phyloP scores from a whole-genome alignment of 371 early-diverging fungal species.

The Mucor indicus region DNA sequence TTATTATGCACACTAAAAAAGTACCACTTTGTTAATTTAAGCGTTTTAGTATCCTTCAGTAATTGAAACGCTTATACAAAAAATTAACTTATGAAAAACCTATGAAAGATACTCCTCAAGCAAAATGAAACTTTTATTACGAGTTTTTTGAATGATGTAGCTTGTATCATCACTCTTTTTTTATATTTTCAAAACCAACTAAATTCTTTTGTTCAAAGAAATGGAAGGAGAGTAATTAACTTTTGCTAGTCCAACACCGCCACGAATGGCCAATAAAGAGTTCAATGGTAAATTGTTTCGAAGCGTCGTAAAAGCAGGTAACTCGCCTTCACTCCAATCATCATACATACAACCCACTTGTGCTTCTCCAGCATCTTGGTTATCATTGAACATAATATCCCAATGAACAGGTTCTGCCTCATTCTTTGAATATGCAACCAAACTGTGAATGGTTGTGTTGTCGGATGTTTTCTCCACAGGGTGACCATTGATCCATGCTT shows the following conservation, averaged over 20 bases:
- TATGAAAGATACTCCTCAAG: too few relatives aligned
- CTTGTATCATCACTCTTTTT: too few relatives aligned
- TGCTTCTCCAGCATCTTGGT: constrained; percentile 18
- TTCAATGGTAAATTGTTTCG: constrained; percentile 22
- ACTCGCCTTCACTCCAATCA: constrained; percentile 42
- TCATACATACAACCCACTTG: constrained; percentile 48
- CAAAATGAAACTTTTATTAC: too few relatives aligned
- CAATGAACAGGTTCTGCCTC: constrained; percentile 9
- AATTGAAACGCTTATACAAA: too few relatives aligned
- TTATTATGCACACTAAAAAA: too few relatives aligned
- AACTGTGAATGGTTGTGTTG: constrained; percentile 3
- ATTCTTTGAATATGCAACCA: constrained; percentile 11
- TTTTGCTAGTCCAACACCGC: constrained; percentile 29
- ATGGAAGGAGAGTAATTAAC: constrained; percentile 21
- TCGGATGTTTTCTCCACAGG: neutral
- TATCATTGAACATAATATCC: constrained; percentile 16
- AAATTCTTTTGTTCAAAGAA: constrained; percentile 1
- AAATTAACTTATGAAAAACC: too few relatives aligned
- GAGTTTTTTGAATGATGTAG: too few relatives aligned
- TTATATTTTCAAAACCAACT: too few relatives aligned
- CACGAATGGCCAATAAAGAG: constrained; percentile 24
- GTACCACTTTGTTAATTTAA: too few relatives aligned
- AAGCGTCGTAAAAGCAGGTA: constrained; percentile 40
- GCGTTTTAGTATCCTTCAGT: too few relatives aligned
- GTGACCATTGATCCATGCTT: constrained; percentile 12